phyloP scores from a whole-genome alignment of 2,329 filamentous ascomycete genomes.

The Lasiodiplodia sp. region DNA sequence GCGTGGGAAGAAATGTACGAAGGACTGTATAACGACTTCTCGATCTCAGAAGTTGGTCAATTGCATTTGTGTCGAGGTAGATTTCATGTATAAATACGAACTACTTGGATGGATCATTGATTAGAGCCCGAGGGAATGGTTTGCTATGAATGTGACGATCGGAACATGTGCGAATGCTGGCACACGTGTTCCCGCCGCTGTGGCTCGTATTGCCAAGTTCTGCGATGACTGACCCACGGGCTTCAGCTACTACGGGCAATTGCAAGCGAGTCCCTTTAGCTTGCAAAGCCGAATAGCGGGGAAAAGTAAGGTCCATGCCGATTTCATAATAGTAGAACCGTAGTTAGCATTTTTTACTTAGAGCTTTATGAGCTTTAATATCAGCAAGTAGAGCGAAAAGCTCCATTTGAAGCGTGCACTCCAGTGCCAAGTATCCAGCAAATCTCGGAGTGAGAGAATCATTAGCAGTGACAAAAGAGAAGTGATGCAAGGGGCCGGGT shows the following conservation, averaged over 20 bases:
- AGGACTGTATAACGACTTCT: too few relatives aligned
- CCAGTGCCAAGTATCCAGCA: too few relatives aligned
- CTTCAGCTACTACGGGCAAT: not conserved
- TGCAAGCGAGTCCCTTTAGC: not conserved
- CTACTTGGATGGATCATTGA: not conserved
- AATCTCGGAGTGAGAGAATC: too few relatives aligned
- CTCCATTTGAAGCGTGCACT: not conserved
- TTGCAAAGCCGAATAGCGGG: not conserved
- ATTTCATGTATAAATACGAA: too few relatives aligned
- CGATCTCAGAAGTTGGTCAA: too few relatives aligned
- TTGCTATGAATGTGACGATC: not conserved
- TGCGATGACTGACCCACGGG: not conserved
- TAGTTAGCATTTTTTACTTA: not conserved
- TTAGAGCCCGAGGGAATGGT: not conserved
- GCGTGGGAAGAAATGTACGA: too few relatives aligned
- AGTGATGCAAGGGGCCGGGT: not conserved
- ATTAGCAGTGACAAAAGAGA: not conserved
- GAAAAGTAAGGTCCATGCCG: not conserved
- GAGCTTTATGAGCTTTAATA: not conserved
- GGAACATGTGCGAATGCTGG: not conserved
- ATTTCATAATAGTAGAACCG: not conserved
- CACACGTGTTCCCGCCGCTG: not conserved
- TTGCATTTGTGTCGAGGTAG: too few relatives aligned
- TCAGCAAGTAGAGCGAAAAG: not conserved
- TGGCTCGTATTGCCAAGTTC: not conserved